These are phyloP conservation scores for Gracilaria caudata DNA, from an alignment of 23 red algal species.

Conservation along the genomic window DNA sequence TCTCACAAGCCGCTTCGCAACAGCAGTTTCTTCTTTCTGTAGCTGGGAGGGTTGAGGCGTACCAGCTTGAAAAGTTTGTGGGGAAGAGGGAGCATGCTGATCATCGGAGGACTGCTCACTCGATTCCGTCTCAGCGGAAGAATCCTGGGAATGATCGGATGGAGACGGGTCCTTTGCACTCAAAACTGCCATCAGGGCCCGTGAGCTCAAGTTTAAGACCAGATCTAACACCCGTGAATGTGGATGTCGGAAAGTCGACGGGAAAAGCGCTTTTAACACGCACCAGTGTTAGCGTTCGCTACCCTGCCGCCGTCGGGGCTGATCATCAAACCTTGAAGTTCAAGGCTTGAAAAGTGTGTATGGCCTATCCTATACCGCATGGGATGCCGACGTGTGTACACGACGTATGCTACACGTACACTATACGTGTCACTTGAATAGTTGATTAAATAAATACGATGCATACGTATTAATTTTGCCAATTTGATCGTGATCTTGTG, in stretches of 20 bases:
- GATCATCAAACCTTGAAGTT: too few relatives aligned
- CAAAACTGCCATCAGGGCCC: neutral
- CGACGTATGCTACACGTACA: too few relatives aligned
- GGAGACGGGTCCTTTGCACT: neutral
- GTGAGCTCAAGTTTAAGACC: neutral
- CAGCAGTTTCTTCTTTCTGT: constrained; percentile 13
- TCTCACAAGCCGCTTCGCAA: constrained; percentile 21
- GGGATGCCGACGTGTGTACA: too few relatives aligned
- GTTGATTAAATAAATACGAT: neutral
- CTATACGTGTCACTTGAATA: too few relatives aligned
- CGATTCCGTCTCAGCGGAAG: neutral
- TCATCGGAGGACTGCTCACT: neutral
- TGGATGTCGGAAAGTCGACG: too few relatives aligned
- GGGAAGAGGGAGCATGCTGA: neutral
- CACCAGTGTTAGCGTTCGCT: too few relatives aligned
- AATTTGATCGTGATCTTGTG: too few relatives aligned
- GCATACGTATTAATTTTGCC: neutral
- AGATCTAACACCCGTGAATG: too few relatives aligned
- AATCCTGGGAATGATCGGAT: neutral
- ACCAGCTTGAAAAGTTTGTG: neutral
- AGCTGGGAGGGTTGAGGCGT: neutral
- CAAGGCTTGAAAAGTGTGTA: too few relatives aligned
- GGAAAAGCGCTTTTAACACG: too few relatives aligned
- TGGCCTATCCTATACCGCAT: too few relatives aligned
- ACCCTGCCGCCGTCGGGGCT: neutral